phyloP scores from a whole-genome alignment of 768 basidiomycete species.

The Sporobolomyces roseus region DNA sequence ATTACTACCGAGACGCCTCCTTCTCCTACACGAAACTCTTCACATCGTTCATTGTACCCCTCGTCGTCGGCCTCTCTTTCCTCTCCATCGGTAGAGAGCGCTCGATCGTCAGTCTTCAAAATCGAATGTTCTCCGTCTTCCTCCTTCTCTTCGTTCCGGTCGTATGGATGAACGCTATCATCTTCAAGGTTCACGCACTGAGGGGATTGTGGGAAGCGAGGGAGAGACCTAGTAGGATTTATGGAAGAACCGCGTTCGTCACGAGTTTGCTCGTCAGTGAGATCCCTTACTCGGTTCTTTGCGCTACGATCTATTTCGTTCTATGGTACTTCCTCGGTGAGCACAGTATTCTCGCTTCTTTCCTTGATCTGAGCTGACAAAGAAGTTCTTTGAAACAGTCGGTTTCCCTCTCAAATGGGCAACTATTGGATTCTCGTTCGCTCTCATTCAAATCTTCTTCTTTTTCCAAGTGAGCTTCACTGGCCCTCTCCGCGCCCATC shows the following conservation, averaged over 20 bases:
- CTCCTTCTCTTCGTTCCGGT: constrained; percentile 52
- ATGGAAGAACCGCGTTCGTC: constrained; percentile 55
- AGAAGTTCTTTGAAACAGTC: constrained; percentile 48
- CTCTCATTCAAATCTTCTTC: constrained; percentile 47
- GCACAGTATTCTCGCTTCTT: constrained; percentile 53
- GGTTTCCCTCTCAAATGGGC: constrained; percentile 32
- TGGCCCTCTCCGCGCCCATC: neutral
- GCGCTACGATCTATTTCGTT: constrained; percentile 58
- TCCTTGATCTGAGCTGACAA: neutral
- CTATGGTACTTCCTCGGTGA: constrained; percentile 55
- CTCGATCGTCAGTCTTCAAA: constrained; percentile 21
- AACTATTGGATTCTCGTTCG: constrained; percentile 33
- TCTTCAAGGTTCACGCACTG: constrained; percentile 59
- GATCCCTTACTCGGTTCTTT: constrained; percentile 35
- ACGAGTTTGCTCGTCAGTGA: constrained; percentile 37
- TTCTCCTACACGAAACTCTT: constrained; percentile 52
- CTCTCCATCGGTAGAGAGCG: constrained; percentile 43
- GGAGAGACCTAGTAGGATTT: constrained; percentile 63
- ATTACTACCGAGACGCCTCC: constrained; percentile 51
- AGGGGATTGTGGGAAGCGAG: constrained; percentile 64
- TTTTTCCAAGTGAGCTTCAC: constrained; percentile 48
- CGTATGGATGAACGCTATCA: constrained; percentile 55
- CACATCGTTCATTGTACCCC: constrained; percentile 41
- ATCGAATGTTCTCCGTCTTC: constrained; percentile 36
- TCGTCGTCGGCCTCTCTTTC: constrained; percentile 44